Base-by-base conservation (phyloP, 495 filamentous ascomycete genomes). In the Xylaria flabelliformis region DNA sequence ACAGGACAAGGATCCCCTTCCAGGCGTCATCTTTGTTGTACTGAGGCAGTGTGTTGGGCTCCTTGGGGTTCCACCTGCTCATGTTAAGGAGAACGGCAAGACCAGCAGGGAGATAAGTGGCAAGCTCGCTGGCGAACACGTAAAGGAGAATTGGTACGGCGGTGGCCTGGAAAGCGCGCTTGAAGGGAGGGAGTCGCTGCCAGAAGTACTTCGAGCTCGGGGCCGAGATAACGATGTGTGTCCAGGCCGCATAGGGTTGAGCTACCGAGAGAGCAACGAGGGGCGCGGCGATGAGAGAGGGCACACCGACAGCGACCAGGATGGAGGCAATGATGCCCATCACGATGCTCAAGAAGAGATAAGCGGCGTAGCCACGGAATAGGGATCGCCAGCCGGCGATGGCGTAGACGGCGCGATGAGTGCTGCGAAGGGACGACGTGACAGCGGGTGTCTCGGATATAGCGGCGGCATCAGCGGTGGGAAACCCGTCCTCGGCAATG, bases 351-450 rank as follows among this genome's bases (percentile, higher is more conserved):
- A 78, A 15, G 44, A 69, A 69, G 10, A 81, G 8, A 29, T 74
- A 77, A 70, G 77, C 80, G 46, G 64, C 71, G 44, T 85, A 42
- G 36, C 84, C 84, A 46, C 82, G 84, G 82, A 83, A 81, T 53
- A 80, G 48, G 29, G 80, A 75, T 13, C 78, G 73, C 76, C 79
- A 84, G 71, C 84, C 82, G 58, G 77, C 77, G 67, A 78, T 56
- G 19, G 81, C 79, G 32, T 64, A 69, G 24, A 86, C 71, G 42
- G 81, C 79, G 50, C 81, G 80, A 74, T 78, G 75, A 26, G 78
- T 85, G 61, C 75, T 75, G 67, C 84, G 85, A 44, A 86, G 61
- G 32, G 83, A 86, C 9, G 82, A 76, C 21, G 84, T 85, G 68
- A 84, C 74, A 64, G 80, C 81, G 62, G 77, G 79, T 36, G 71